A percentile compares a stretch with the other conserved stretches of the same genome.
phyloP scores from a whole-genome alignment of 495 filamentous ascomycete species.

The Pseudoneurospora amorphoporcata region DNA sequence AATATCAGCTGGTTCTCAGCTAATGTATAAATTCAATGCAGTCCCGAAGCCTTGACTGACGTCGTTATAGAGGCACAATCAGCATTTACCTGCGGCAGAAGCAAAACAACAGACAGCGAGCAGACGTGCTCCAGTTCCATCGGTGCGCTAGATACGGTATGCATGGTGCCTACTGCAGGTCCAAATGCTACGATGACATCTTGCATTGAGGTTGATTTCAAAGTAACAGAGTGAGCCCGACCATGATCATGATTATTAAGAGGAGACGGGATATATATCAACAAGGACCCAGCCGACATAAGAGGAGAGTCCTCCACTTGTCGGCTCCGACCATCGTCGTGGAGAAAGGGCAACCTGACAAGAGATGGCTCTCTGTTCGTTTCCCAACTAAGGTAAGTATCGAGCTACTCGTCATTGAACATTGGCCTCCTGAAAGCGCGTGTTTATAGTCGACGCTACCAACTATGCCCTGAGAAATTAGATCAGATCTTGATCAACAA shows the following conservation, averaged over 20 bases:
- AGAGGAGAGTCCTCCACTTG: neutral
- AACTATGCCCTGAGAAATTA: neutral
- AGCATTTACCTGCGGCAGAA: neutral
- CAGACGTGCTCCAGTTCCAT: neutral
- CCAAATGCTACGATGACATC: neutral
- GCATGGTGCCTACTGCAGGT: neutral
- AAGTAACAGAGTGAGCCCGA: neutral
- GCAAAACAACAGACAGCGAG: neutral
- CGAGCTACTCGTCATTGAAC: neutral
- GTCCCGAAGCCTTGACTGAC: neutral
- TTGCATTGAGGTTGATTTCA: neutral
- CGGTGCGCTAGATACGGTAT: neutral
- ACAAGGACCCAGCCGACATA: neutral
- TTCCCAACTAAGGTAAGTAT: neutral
- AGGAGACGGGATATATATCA: neutral
- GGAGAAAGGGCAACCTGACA: neutral
- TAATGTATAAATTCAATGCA: neutral
- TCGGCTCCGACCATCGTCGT: neutral
- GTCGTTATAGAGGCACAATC: neutral
- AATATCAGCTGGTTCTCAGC: neutral
- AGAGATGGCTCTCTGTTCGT: neutral
- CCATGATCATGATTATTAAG: neutral
- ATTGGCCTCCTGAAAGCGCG: neutral
- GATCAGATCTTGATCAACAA: neutral
- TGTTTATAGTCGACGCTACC: neutral